Base-by-base conservation (phyloP, 2,329 filamentous ascomycete genomes). In the Tolypocladium nubicola region DNA sequence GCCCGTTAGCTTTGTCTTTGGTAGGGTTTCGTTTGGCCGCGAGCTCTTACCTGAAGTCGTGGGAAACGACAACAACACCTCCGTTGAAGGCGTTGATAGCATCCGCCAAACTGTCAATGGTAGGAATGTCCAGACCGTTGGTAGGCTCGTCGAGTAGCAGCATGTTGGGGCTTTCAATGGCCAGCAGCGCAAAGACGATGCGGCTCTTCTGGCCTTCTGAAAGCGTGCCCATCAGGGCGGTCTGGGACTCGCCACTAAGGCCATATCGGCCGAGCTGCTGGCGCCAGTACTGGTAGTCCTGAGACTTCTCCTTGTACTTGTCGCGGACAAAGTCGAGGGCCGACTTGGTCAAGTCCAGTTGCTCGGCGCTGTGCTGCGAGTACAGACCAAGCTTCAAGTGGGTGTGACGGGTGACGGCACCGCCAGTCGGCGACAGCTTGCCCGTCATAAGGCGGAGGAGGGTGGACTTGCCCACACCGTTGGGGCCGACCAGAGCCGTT, bases 281-380 rank as follows among this genome's bases (percentile, higher is more conserved):
- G 71, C 94, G 86, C 94, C 94, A 99, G 85, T 94, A 99, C 79
- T 99, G 94, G 81, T 96, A 96, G 73, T 99, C 94, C 73, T 99
- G 94, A 56, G 86, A 91, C 77, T 93, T 90, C 63, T 86, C 80
- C 49, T 80, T 75, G 79, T 96, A 97, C 81, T 93, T 96, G 78
- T 97, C 93, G 62, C 94, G 89, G 61, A 97, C 93, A 71, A 99
- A 99, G 75, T 99, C 95, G 56, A 99, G 85, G 10, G 94, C 87
- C 52, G 91, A 97, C 82, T 99, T 99, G 75, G 91, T 99, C 62
- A 99, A 81, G 73, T 99, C 94, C 55, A 99, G 89, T 79, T 97
- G 94, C 76, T 99, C 94, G 57, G 94, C 90, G 62, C 92, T 97
- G 83, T 99, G 94, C 82, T 99, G 94, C 63, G 88, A 93, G 86